Evolutionary conservation across 2,329 filamentous ascomycete genomes (phyloP).

Genomic region (Chrysoporthe deuterocubensis): DNA sequence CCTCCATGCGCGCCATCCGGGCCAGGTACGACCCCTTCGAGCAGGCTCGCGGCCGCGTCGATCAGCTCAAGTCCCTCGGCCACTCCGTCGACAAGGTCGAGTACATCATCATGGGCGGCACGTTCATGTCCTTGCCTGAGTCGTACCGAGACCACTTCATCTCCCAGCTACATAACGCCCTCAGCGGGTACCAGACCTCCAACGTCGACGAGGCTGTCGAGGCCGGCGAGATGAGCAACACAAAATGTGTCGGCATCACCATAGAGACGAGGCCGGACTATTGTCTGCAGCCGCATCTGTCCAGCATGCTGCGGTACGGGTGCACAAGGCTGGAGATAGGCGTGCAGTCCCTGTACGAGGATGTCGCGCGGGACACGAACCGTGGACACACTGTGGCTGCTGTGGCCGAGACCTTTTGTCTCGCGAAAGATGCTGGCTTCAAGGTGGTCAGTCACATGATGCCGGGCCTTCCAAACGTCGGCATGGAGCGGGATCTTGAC

Average conservation of each 20-base stretch:
- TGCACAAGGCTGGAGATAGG: slow-evolving; percentile 94
- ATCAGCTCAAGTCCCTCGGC: slow-evolving; percentile 93
- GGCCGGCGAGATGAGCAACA: slow-evolving; percentile 93
- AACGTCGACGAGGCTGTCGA: slow-evolving; percentile 95
- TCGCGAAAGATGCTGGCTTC: slow-evolving; percentile 98
- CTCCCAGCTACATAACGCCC: slow-evolving; percentile 91
- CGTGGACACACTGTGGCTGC: slow-evolving; percentile 93
- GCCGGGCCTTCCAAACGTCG: slow-evolving; percentile 96
- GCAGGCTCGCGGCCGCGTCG: slow-evolving; percentile 91
- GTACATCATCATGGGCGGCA: slow-evolving; percentile 99
- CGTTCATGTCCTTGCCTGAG: slow-evolving; percentile 94
- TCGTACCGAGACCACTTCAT: slow-evolving; percentile 94
- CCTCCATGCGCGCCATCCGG: slow-evolving; percentile 96
- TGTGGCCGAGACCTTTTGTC: slow-evolving; percentile 93
- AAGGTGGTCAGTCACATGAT: slow-evolving; percentile 99
- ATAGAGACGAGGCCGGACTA: slow-evolving; percentile 98
- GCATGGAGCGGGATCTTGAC: slow-evolving; percentile 95
- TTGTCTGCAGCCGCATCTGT: slow-evolving; percentile 92
- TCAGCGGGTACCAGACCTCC: slow-evolving; percentile 92
- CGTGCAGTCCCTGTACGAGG: slow-evolving; percentile 95
- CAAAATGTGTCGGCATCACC: slow-evolving; percentile 97
- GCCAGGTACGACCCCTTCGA: slow-evolving; percentile 98
- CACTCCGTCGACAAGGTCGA: slow-evolving; percentile 99
- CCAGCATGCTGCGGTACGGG: slow-evolving; percentile 95
- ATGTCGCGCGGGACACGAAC: slow-evolving; percentile 97